Conservation (phyloP, 2,329 filamentous ascomycete species). For the Cryphonectria parasitica region DNA sequence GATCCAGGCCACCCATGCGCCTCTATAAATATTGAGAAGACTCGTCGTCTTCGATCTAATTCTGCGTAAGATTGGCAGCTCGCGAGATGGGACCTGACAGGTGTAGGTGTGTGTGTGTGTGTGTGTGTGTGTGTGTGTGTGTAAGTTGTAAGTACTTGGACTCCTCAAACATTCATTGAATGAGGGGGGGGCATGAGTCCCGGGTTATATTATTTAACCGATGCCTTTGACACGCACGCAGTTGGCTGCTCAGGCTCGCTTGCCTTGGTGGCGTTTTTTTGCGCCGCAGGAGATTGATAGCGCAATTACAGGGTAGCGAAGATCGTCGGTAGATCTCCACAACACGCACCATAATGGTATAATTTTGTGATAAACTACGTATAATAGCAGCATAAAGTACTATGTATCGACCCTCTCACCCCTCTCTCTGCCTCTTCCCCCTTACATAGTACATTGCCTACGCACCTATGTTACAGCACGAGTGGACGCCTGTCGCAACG, state of each 20-base stretch:
- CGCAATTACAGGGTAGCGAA: background rate
- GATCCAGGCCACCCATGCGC: background rate
- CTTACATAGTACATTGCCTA: background rate
- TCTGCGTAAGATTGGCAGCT: background rate
- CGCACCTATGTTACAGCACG: background rate
- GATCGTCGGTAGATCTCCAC: background rate
- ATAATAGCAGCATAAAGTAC: background rate
- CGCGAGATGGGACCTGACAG: background rate
- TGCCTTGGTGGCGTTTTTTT: background rate
- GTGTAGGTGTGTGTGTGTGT: background rate
- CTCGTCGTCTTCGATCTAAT: background rate
- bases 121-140: background rate
- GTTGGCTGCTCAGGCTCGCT: background rate
- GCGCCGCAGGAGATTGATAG: background rate
- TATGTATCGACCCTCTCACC: background rate
- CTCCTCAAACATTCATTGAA: background rate
- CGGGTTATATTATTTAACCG: background rate
- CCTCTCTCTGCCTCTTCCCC: too few relatives aligned
- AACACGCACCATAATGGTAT: background rate
- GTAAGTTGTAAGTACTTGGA: background rate
- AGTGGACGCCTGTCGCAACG: background rate
- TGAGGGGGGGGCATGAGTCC: background rate
- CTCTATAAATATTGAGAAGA: background rate
- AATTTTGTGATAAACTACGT: background rate
- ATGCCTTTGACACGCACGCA: background rate